Evolutionary conservation across 1,284 basidiomycete genomes (phyloP), one percentile per base, ranked within the genome.

Genomic region (Pterula multifida): DNA sequence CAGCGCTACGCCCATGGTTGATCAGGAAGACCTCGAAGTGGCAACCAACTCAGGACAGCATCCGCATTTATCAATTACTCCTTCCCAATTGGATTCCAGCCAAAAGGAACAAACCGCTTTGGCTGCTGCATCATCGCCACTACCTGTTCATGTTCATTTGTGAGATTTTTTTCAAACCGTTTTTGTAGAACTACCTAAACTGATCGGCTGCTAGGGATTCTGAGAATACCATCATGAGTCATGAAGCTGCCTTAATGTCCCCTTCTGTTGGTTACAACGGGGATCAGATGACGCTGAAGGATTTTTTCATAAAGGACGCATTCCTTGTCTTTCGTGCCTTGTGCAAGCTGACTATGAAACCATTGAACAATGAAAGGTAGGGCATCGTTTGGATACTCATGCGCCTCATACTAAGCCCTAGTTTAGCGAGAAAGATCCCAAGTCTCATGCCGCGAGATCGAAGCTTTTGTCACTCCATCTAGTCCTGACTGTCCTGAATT

Each of bases 321-420:
- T 98, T 96, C 70, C 75, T 98, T 54, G 92, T 98, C 21, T 95
- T 97, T 68, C 78, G 94, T 47, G 91, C 94, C 0, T 69, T 98
- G 26, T 97, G 94, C 71, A 97, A 97, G 65, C 71, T 97, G 55
- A 93, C 91, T n/a, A 96, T 97, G 93, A 97, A 96, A 64, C 86
- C 93, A 15, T 70, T 98, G 42, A 89, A 90, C 55, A 82, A 78
- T 2, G 94, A 98, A 64, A 94, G 89, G 92, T 91, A 52, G 55
- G 76, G 57, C 2, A 21, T 49, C 11, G 19, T 26, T 26, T 36
- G 21, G 36, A 44, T 35, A 24, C 25, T 47, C 36, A 25, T 49
- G 22, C 28, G 6, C 6, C 26, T 17, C 36, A 24, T 23, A 25
- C 36, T 36, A 45, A 13, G 60, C 52, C 3, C 17, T 26, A 32